Evolutionary conservation across 768 basidiomycete species (phyloP).

Genomic region (Boletus barrowsii): DNA sequence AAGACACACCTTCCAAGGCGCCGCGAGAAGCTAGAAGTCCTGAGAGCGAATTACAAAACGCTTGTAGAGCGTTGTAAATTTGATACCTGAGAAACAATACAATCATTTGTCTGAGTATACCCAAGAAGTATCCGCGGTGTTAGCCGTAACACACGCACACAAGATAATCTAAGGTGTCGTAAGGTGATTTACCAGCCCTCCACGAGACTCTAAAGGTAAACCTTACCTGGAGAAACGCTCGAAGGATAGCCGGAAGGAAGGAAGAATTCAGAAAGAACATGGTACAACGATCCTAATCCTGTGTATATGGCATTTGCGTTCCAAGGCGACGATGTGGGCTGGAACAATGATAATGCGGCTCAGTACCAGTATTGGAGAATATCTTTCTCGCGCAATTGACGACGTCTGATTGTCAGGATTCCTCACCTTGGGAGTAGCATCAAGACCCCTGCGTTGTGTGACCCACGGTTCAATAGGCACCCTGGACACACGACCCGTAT

Average conservation of each 20-base stretch:
- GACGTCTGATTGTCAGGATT: background rate
- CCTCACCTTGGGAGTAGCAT: constrained; percentile 17
- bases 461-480: constrained; percentile 11
- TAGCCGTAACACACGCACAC: constrained; percentile 35
- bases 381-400: background rate
- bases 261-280: constrained; percentile 39
- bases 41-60: constrained; percentile 67
- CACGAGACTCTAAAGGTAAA: background rate
- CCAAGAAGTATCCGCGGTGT: background rate
- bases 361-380: constrained; percentile 1
- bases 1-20: constrained; percentile 54
- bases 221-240: constrained; percentile 56
- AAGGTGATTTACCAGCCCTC: background rate
- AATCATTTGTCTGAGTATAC: constrained; percentile 3
- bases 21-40: constrained; percentile 64
- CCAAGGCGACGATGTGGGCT: background rate
- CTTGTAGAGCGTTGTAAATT: constrained; percentile 61
- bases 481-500: constrained; percentile 17
- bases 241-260: constrained; percentile 61
- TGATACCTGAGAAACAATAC: constrained; percentile 49
- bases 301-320: background rate
- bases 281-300: constrained; percentile 6
- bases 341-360: constrained; percentile 4
- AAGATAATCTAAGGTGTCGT: constrained; percentile 45
- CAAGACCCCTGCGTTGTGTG: background rate